Evolutionary conservation across 306 rosid species (phyloP).

Genomic region (Biancaea sappan): DNA sequence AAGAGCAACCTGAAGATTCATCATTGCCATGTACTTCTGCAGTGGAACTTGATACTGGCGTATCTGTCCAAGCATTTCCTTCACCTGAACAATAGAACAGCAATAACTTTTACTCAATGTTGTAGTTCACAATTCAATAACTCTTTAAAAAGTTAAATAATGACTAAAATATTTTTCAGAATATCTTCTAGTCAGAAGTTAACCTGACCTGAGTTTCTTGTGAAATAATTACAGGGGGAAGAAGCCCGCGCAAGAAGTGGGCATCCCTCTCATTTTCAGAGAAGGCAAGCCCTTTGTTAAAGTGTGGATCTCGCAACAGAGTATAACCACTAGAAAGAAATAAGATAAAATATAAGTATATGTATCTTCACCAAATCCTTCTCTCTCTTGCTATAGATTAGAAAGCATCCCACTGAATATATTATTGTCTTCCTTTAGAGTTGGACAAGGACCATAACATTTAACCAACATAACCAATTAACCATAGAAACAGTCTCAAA

Average conservation of each 20-base stretch:
- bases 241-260: constrained; percentile 96
- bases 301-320: constrained; percentile 89
- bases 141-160: background rate
- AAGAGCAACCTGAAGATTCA: constrained; percentile 92
- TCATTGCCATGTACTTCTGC: constrained; percentile 95
- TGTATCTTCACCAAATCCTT: constrained; percentile 9
- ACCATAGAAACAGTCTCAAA: background rate
- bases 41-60: constrained; percentile 93
- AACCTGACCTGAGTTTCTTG: constrained; percentile 98
- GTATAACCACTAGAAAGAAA: constrained; percentile 74
- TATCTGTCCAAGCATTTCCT: constrained; percentile 80
- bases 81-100: constrained; percentile 59
- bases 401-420: background rate
- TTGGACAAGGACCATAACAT: background rate
- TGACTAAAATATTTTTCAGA: no score
- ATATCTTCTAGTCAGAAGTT: constrained; percentile 21
- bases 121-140: background rate
- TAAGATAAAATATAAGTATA: constrained; percentile 4
- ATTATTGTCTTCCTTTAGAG: background rate
- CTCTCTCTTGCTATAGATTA: background rate
- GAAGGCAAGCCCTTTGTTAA: constrained; percentile 97
- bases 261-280: constrained; percentile 91
- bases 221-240: constrained; percentile 77
- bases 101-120: constrained; percentile 14
- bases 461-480: constrained; percentile 3